phyloP scores from a whole-genome alignment of 306 rosid species.

The Cicer yamashitae region DNA sequence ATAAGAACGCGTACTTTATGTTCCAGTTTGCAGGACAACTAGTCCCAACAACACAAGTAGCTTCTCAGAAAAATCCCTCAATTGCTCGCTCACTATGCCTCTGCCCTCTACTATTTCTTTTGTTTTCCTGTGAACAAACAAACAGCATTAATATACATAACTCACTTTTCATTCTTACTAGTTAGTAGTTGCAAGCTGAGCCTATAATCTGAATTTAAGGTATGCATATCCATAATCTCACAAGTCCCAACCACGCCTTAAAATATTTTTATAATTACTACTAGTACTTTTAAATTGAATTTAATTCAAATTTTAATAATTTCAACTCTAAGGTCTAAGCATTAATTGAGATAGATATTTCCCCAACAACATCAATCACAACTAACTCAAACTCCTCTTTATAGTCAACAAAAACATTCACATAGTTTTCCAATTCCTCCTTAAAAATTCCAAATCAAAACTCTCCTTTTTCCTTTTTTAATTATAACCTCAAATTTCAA shows the following conservation, averaged over 20 bases:
- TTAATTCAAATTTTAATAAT: background rate
- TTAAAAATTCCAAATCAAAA: slow-evolving; percentile 1
- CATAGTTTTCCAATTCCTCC: slow-evolving; percentile 8
- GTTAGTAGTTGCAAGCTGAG: background rate
- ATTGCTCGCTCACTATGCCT: background rate
- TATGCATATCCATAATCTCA: slow-evolving; percentile 19
- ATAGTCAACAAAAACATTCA: slow-evolving; percentile 10
- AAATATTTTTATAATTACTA: background rate
- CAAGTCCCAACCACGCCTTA: background rate
- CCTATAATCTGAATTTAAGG: slow-evolving; percentile 34
- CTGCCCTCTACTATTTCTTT: background rate
- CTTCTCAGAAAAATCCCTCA: slow-evolving; percentile 30
- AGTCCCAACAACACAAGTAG: slow-evolving; percentile 12
- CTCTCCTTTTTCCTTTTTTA: background rate
- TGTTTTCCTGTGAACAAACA: background rate
- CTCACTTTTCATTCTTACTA: background rate
- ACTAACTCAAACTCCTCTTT: slow-evolving; percentile 24
- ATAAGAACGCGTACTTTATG: slow-evolving; percentile 2
- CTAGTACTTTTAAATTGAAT: background rate
- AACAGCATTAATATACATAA: background rate
- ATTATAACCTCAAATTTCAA: slow-evolving; percentile 30
- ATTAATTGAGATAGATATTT: slow-evolving; percentile 72
- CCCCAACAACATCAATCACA: slow-evolving; percentile 63
- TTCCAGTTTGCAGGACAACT: background rate
- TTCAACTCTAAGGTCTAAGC: slow-evolving; percentile 38